These are phyloP conservation scores for Hydnum rufescens DNA, from an alignment of 768 basidiomycete species.

Conservation along the genomic window DNA sequence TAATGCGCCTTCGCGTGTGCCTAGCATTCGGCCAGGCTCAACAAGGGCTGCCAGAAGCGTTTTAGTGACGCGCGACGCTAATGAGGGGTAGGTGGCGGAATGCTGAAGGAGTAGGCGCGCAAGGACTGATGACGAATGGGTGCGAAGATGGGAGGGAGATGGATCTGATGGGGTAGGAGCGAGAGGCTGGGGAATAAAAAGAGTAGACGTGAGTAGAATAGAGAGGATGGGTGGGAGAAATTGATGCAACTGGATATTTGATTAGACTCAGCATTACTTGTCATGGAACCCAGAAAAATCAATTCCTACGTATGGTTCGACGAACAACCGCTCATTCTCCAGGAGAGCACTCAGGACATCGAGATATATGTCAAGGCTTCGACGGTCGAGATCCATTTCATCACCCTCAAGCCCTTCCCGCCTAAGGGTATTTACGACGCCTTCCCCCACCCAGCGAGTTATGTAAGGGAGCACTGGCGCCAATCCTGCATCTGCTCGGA, in stretches of 20 bases:
- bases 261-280: not conserved
- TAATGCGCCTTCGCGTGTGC: slow-evolving; percentile 78
- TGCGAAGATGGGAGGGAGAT: slow-evolving; percentile 41
- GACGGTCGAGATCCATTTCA: slow-evolving; percentile 30
- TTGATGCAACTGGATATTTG: slow-evolving; percentile 96
- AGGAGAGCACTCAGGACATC: slow-evolving; percentile 72
- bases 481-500: slow-evolving; percentile 77
- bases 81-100: slow-evolving; percentile 72
- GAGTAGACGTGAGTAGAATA: slow-evolving; percentile 67
- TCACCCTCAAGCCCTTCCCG: slow-evolving; percentile 32
- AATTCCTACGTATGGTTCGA: slow-evolving; percentile 77
- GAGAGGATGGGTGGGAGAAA: slow-evolving; percentile 84
- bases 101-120: slow-evolving; percentile 64
- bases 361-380: slow-evolving; percentile 57
- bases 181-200: slow-evolving; percentile 47
- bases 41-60: slow-evolving; percentile 78
- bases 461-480: slow-evolving; percentile 85
- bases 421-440: slow-evolving; percentile 46
- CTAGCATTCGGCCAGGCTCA: slow-evolving; percentile 20
- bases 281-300: not conserved
- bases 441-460: slow-evolving; percentile 86
- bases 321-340: slow-evolving; percentile 72
- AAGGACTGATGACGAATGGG: slow-evolving; percentile 64
- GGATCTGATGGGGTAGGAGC: slow-evolving; percentile 9
- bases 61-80: slow-evolving; percentile 81